Evolutionary conservation across 164 flowering plant species (phyloP).

Genomic region (Kalanchoe fedtschenkoi): DNA sequence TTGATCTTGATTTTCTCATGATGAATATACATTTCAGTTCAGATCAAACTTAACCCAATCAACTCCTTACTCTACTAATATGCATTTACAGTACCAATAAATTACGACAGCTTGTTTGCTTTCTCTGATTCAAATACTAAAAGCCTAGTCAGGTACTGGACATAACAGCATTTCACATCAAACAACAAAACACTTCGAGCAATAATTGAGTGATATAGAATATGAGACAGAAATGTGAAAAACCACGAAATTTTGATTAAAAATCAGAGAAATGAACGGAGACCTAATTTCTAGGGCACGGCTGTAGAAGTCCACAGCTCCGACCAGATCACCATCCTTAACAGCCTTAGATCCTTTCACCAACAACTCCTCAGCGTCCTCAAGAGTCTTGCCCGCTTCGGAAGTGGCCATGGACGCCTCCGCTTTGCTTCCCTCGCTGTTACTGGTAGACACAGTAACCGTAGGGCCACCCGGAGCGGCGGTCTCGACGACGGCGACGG

Average conservation of each 20-base stretch:
- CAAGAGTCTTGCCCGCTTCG: constrained; percentile 34
- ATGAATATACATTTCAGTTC: no score
- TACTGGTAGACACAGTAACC: not conserved
- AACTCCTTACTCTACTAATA: no score
- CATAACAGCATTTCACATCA: not conserved
- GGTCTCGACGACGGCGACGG: not conserved
- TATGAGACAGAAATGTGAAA: not conserved
- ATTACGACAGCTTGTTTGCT: no score
- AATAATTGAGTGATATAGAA: not conserved
- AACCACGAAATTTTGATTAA: not conserved
- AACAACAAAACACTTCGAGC: not conserved
- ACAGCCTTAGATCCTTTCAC: constrained; percentile 49
- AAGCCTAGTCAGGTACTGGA: no score
- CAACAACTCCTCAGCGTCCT: constrained; percentile 51
- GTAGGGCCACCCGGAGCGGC: not conserved
- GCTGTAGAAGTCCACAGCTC: constrained; percentile 77
- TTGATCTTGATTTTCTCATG: no score
- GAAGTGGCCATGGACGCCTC: not conserved
- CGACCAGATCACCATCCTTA: constrained; percentile 40
- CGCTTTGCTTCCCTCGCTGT: not conserved
- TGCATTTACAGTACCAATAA: no score
- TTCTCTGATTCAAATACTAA: no score
- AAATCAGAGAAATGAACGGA: no score
- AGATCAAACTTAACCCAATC: no score
- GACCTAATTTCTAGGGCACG: constrained; percentile 94